phyloP scores from a whole-genome alignment of 345 rosid species.

The Salix purpurea region DNA sequence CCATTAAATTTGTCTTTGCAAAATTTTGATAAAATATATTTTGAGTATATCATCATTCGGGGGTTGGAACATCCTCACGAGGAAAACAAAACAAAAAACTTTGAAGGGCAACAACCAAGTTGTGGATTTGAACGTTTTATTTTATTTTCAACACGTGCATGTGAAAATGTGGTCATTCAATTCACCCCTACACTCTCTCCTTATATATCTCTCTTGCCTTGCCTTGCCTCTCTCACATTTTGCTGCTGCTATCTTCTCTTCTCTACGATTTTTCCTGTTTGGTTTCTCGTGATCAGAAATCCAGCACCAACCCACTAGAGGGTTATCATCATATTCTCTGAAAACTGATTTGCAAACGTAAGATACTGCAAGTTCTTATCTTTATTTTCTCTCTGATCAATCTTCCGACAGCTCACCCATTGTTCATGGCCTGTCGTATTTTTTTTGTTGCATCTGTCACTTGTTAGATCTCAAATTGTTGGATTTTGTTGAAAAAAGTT shows the following conservation, averaged over 20 bases:
- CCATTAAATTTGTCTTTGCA: too few relatives aligned
- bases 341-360: background rate
- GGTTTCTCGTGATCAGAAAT: background rate
- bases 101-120: background rate
- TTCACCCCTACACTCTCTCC: background rate
- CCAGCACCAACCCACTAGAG: background rate
- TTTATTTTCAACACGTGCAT: conserved; percentile 4
- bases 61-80: too few relatives aligned
- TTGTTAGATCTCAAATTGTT: background rate
- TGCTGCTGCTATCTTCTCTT: background rate
- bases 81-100: background rate
- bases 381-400: background rate
- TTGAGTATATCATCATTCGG: too few relatives aligned
- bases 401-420: background rate
- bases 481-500: background rate
- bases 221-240: background rate
- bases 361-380: background rate
- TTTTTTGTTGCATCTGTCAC: too few relatives aligned
- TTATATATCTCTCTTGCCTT: background rate
- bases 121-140: background rate
- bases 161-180: background rate
- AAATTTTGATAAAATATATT: too few relatives aligned
- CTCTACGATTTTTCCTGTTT: background rate
- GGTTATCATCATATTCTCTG: background rate
- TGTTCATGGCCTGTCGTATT: background rate